Evolutionary conservation across 2,329 filamentous ascomycete genomes (phyloP).

Genomic region (Ramularia collo-cygni): DNA sequence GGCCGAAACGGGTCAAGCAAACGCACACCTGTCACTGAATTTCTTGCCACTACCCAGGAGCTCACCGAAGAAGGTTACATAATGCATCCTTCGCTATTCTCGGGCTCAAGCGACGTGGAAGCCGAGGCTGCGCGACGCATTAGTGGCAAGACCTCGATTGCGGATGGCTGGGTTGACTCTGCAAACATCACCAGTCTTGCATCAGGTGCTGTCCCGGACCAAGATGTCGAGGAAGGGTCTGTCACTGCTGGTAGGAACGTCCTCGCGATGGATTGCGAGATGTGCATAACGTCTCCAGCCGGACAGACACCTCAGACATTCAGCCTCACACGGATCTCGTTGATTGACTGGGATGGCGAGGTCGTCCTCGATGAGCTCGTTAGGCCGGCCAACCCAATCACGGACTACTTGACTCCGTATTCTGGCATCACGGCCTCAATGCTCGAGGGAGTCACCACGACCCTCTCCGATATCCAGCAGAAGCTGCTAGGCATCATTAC

Average conservation of each 20-base stretch:
- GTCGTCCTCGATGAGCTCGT: slow-evolving; percentile 84
- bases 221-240: slow-evolving; percentile 70
- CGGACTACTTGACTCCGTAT: slow-evolving; percentile 76
- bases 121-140: slow-evolving; percentile 39
- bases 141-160: slow-evolving; percentile 40
- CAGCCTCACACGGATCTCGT: slow-evolving; percentile 80
- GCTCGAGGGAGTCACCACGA: slow-evolving; percentile 77
- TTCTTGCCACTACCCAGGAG: slow-evolving; percentile 65
- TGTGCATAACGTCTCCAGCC: slow-evolving; percentile 71
- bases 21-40: slow-evolving; percentile 74
- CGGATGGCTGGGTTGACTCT: slow-evolving; percentile 77
- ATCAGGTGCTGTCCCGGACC: slow-evolving; percentile 61
- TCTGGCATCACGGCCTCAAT: slow-evolving; percentile 88
- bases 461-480: slow-evolving; percentile 71
- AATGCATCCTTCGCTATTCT: slow-evolving; percentile 70
- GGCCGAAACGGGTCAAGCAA: slow-evolving; percentile 64
- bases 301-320: slow-evolving; percentile 54
- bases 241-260: slow-evolving; percentile 74
- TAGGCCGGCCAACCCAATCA: slow-evolving; percentile 80
- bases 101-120: slow-evolving; percentile 9
- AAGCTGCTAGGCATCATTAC: slow-evolving; percentile 64
- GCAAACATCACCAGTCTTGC: slow-evolving; percentile 54
- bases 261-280: slow-evolving; percentile 87
- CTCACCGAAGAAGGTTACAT: slow-evolving; percentile 77
- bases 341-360: slow-evolving; percentile 78